Conservation (phyloP, 202 grass and related monocot genomes). For the Setaria italica region DNA sequence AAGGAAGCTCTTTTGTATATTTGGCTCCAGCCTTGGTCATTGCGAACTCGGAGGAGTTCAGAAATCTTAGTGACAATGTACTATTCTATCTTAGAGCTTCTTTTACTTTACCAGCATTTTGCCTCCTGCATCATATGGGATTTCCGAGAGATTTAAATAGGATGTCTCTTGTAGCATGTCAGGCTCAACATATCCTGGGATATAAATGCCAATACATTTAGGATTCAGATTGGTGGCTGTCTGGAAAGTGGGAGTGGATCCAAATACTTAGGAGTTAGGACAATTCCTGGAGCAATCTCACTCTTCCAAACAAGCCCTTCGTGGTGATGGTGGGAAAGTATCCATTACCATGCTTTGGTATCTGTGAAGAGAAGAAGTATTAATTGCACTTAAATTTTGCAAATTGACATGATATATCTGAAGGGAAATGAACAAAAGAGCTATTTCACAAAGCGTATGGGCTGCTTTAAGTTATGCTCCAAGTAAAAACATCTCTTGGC, state of each 20-base stretch:
- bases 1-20: conserved; percentile 99
- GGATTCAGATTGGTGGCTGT: neutral
- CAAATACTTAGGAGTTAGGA: neutral
- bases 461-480: neutral
- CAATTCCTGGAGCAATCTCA: neutral
- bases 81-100: conserved; percentile 35
- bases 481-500: neutral
- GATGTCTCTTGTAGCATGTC: neutral
- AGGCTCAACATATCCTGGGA: conserved; percentile 21
- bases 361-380: neutral
- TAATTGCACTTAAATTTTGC: neutral
- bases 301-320: neutral
- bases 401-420: neutral
- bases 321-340: conserved; percentile 23
- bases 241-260: neutral
- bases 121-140: conserved; percentile 8
- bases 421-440: conserved; percentile 6
- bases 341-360: neutral
- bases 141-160: neutral
- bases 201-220: neutral
- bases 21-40: conserved; percentile 96
- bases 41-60: conserved; percentile 92
- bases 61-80: conserved; percentile 98
- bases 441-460: conserved; percentile 6
- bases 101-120: conserved; percentile 37